Evolutionary conservation across 176 grass and related monocot species (phyloP), one percentile per base, ranked within the genome.

Genomic region (Musa troglodytarum): DNA sequence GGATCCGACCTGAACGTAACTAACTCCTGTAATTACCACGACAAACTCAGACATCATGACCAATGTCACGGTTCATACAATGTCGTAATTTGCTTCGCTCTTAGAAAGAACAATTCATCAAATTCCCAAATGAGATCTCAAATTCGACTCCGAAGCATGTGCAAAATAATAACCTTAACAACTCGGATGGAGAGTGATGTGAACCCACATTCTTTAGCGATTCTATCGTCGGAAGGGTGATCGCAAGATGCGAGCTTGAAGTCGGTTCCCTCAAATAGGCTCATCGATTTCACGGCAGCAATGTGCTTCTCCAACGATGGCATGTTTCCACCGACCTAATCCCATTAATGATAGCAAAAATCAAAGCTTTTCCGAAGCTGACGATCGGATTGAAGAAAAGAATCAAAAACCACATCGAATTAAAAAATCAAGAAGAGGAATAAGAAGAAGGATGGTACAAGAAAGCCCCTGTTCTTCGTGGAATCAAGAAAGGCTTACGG

Each of bases 221-320:
- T 65, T 81, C 59, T 87, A 71, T 84, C 82, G 67, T 93, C 81
- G 8, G 72, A 80, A 3, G 90, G 90, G 17, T 84, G 83, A 3
- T 87, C 80, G 78, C 94, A 98, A 78, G 84, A 83, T 58, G 90
- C 90, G 34, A 98, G 76, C 68, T 98, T 98, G 84, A 98, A 98
- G 71, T 98, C 95, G 0, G 95, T 91, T 12, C 84, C 86, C 0
- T 87, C 82, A 55, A 98, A 98, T 64, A 93, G 25, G 53, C 20
- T 15, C 49, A 89, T 91, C 29, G 80, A 79, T 80, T 82, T 86
- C 86, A 93, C 72, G 69, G 93, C 88, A 12, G 57, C 54, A n/a
- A 98, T 72, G 76, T 98, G 95, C 74, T 87, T 86, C 84, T 99
- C 95, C 69, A 94, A 68, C 50, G 90, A 82, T 49, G 63, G 2